Evolutionary conservation across 257 asterid genomes (phyloP), one percentile per base, ranked within the genome.

Genomic region (Nemophila menziesii): DNA sequence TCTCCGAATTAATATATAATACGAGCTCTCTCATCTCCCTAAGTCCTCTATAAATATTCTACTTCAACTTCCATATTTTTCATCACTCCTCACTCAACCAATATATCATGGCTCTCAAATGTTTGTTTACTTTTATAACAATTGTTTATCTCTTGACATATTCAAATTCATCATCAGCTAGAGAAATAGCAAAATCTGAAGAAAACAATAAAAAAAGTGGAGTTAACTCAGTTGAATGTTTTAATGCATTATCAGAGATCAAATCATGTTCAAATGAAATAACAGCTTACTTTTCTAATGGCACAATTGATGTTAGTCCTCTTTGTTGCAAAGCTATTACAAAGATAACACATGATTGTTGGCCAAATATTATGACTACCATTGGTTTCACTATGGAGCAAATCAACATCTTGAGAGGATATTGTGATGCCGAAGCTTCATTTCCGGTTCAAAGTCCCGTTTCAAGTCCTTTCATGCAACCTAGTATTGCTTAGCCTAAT

Each of bases 241-340:
- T 49, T 40, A 39, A 57, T 0, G 73, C 78, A 0, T 55, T 74
- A 27, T 51, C 50, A 33, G 69, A 70, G 55, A 63, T 74, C 33
- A 54, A 64, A 49, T 54, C 78, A 12, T 74, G 78, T 46, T 46
- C 78, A 3, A 49, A 63, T 2, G 82, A 74, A 44, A 74, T 70
- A 4, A 48, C 22, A 0, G 58, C 55, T 8, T 74, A 62, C 58
- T 63, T 74, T 9, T 43, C 50, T 0, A 48, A 26, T 4, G 78
- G 78, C 0, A 14, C 48, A 8, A 43, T 44, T 2, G 63, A 50
- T 15, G 69, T 68, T 4, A 33, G 52, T 5, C 61, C 55, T 4
- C 60, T 48, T 0, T 74, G 78, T 13, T 74, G 82, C 43, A 46
- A 48, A 10, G 73, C 82, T 13, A 54, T 74, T 16, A 50, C 48